Percentiles rank a stretch among this genome's conserved stretches.
Evolutionary conservation across 2,329 filamentous ascomycete genomes (phyloP).

Genomic region (Didymella sp.): DNA sequence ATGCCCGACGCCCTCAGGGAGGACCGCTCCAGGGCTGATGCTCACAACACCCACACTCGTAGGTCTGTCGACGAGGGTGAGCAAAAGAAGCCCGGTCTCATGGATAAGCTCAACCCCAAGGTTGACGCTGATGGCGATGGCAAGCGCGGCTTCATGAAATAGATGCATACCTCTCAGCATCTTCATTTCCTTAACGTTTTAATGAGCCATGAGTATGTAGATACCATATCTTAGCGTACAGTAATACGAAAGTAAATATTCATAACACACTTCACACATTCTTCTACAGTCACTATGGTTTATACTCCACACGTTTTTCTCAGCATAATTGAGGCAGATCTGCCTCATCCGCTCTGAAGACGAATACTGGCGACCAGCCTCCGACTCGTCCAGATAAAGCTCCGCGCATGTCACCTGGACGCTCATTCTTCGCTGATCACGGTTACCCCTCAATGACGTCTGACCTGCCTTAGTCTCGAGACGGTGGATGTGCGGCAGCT

Average conservation of each 20-base stretch:
- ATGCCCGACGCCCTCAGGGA: constrained; percentile 25
- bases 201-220: constrained; percentile 15
- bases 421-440: background rate
- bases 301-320: background rate
- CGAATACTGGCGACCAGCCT: background rate
- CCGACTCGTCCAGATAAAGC: background rate
- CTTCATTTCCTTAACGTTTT: background rate
- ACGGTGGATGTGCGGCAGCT: background rate
- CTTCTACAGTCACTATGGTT: no score
- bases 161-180: constrained; percentile 21
- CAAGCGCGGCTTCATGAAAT: constrained; percentile 63
- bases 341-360: background rate
- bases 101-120: constrained; percentile 62
- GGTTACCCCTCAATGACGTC: constrained; percentile 17
- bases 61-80: constrained; percentile 11
- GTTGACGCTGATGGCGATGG: constrained; percentile 62
- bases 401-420: background rate
- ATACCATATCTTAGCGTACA: constrained; percentile 15
- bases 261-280: background rate
- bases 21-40: constrained; percentile 23
- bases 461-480: constrained; percentile 5
- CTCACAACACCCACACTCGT: constrained; percentile 20
- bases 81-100: constrained; percentile 55
- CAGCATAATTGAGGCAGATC: background rate
- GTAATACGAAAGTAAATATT: constrained; percentile 6